Base-by-base conservation (phyloP, 1,139 yeast genomes). In the Chernovozyma aurita region DNA sequence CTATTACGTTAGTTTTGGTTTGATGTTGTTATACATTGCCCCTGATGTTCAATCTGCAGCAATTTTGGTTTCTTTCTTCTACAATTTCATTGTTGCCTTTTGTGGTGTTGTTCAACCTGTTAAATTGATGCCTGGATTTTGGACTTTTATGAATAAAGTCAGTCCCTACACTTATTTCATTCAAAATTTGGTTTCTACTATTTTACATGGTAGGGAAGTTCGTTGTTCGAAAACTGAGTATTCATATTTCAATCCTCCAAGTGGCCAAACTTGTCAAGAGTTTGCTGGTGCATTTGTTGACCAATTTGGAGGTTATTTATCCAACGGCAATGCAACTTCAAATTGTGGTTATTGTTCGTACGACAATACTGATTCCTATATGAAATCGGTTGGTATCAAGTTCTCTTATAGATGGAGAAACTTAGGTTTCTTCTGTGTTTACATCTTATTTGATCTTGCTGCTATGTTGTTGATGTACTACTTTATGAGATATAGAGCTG, bases 111-210 rank as follows among this genome's bases (percentile, higher is more conserved):
- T 77, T 36, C 85, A 78, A 51, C 82, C 83, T 13, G 61, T 59
- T 16, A 39, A 49, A 3, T 61, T 73, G 39, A 71, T 80, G 73
- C 85, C 84, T n/a, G 78, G 80, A 2, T 82, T 84, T 61, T 83
- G 82, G 81, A 57, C 54, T 1, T 60, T 59, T 38, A 80, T 84
- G 85, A 76, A 80, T 62, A 75, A 80, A 50, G 73, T 73, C 2
- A 77, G 85, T 5, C 92, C 92, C 18, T 74, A 76, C 57, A 80
- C 87, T 1, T 84, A 82, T 49, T 65, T 78, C 46, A 71, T 83
- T 36, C 79, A 78, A 37, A 80, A 79, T 29, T 60, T 81, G 50
- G 65, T 80, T 32, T 58, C 76, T 17, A 42, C 62, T 3, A 59
- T 80, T 40, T 57, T 81, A 24, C 84, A 81, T 41, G 66, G 73